phyloP scores from a whole-genome alignment of 2,329 filamentous ascomycete genomes.

The Ophiosphaerella korrae region DNA sequence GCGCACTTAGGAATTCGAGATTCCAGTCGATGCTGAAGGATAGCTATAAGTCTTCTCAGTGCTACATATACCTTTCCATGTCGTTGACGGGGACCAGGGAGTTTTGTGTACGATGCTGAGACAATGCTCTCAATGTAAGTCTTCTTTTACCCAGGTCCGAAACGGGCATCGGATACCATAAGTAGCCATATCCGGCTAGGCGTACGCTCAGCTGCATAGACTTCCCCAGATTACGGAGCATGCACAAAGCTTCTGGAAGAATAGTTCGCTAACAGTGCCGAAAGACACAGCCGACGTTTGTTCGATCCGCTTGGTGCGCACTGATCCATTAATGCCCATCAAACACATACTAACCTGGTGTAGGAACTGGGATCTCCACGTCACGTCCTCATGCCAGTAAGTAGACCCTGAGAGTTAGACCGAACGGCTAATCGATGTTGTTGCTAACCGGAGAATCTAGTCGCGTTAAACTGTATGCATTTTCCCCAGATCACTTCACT shows the following conservation, averaged over 20 bases:
- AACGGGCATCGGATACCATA: neutral
- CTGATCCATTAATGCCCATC: neutral
- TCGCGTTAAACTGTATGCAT: slow-evolving; percentile 49
- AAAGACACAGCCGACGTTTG: slow-evolving; percentile 51
- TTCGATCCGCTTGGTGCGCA: slow-evolving; percentile 50
- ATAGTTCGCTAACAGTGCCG: slow-evolving; percentile 10
- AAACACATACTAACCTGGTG: slow-evolving; percentile 16
- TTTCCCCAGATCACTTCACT: neutral
- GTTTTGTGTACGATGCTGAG: slow-evolving; percentile 52
- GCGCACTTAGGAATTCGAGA: slow-evolving; percentile 66
- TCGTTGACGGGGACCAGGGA: slow-evolving; percentile 29
- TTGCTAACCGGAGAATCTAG: slow-evolving; percentile 18
- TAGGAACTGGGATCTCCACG: slow-evolving; percentile 71
- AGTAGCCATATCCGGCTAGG: neutral
- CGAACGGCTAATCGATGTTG: neutral
- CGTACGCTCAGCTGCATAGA: neutral
- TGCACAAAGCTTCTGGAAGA: slow-evolving; percentile 6
- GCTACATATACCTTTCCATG: neutral
- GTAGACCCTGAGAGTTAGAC: slow-evolving; percentile 4
- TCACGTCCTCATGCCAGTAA: slow-evolving; percentile 65
- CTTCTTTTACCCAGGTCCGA: slow-evolving; percentile 15
- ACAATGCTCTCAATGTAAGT: slow-evolving; percentile 51
- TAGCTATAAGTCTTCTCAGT: slow-evolving; percentile 40
- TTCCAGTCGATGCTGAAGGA: slow-evolving; percentile 61
- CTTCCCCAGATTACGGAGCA: slow-evolving; percentile 2